phyloP scores from a whole-genome alignment of 78 protist species.

The Dictyostelium citrinum region DNA sequence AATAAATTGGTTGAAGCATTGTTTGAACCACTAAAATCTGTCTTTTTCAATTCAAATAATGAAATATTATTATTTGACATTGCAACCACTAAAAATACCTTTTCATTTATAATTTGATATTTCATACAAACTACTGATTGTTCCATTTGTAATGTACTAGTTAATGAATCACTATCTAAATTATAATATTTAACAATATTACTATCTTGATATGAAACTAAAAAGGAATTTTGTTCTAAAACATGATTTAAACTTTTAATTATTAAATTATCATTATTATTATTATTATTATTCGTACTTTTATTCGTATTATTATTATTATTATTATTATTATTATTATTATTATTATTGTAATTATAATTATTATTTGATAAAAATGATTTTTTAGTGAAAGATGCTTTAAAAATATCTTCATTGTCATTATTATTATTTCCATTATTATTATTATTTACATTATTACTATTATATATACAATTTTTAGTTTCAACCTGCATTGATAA shows the following conservation, averaged over 20 bases:
- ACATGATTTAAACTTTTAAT: not conserved
- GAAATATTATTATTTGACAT: not conserved
- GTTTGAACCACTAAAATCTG: not conserved
- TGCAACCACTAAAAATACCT: conserved; percentile 24
- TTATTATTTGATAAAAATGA: not conserved
- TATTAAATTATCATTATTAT: not conserved
- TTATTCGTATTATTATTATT: not conserved
- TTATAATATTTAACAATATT: conserved; percentile 12
- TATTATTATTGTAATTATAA: not conserved
- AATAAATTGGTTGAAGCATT: not conserved
- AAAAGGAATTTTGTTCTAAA: not conserved
- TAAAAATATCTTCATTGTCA: not conserved
- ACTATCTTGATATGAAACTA: not conserved
- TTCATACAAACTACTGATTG: not conserved
- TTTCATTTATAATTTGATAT: conserved; percentile 5
- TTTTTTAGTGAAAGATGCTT: not conserved
- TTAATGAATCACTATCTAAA: not conserved
- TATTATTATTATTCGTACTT: not conserved
- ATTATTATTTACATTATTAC: not conserved
- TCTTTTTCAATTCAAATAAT: not conserved
- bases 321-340: not conserved
- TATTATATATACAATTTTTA: not conserved
- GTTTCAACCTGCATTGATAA: not conserved
- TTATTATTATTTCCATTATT: not conserved
- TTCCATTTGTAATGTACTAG: not conserved